Evolutionary conservation across 2,329 filamentous ascomycete species (phyloP).

Genomic region (Neopestalotiopsis rosae): DNA sequence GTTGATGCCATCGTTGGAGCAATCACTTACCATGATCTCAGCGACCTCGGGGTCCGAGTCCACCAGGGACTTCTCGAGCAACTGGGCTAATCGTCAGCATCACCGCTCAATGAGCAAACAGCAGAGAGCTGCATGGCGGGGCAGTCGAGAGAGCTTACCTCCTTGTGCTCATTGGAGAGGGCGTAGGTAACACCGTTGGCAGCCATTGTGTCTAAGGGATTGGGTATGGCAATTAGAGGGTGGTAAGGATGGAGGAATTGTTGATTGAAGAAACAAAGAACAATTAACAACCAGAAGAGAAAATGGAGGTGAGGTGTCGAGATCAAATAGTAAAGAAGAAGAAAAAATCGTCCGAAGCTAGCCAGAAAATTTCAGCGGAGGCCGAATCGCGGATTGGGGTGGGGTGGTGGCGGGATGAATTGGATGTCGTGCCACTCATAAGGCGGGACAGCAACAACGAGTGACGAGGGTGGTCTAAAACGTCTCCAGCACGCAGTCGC

Average conservation of each 20-base stretch:
- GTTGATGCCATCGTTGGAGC: constrained; percentile 10
- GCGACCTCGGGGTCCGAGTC: constrained; percentile 94
- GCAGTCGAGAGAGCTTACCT: constrained; percentile 30
- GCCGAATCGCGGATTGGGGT: not conserved
- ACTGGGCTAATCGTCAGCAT: constrained; percentile 55
- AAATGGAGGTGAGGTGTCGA: not conserved
- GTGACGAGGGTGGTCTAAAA: not conserved
- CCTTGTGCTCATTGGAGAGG: constrained; percentile 42
- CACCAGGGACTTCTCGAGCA: constrained; percentile 94
- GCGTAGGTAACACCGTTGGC: constrained; percentile 36
- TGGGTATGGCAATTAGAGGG: not conserved
- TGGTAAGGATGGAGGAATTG: not conserved
- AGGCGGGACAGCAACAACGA: not conserved
- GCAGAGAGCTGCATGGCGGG: constrained; percentile 1
- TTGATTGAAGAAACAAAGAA: not conserved
- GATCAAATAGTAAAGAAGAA: not conserved
- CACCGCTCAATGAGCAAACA: constrained; percentile 37
- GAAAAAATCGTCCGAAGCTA: constrained; percentile 15
- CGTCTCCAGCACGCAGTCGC: not conserved
- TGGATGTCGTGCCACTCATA: not conserved
- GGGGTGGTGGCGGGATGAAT: constrained; percentile 3
- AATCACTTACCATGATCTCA: constrained; percentile 83
- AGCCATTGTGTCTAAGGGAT: constrained; percentile 33
- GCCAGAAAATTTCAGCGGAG: constrained; percentile 6
- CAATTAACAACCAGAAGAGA: not conserved